A percentile compares a stretch with the other conserved stretches of the same genome.
These are phyloP conservation scores for Arabidopsis arenosa DNA, from an alignment of 345 rosid genomes.

Conservation along the genomic window DNA sequence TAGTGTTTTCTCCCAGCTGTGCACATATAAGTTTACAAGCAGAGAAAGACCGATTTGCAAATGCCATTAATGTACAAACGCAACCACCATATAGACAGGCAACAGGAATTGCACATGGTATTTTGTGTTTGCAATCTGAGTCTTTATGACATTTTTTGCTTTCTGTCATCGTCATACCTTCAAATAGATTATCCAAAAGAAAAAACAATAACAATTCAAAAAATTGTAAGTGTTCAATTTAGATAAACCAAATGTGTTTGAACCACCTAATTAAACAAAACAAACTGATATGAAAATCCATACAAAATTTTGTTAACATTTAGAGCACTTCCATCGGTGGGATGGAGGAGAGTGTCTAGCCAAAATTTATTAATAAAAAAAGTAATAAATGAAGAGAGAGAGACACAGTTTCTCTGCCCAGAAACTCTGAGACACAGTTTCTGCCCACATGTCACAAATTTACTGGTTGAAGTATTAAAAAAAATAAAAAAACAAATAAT, in stretches of 20 bases:
- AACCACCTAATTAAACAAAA: neutral
- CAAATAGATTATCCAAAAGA: neutral
- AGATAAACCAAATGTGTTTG: neutral
- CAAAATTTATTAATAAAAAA: too few relatives aligned
- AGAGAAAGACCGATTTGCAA: neutral
- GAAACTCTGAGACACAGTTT: too few relatives aligned
- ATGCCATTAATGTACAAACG: neutral
- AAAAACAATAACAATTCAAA: neutral
- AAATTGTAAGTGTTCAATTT: neutral
- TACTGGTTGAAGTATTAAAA: too few relatives aligned
- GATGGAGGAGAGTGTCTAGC: too few relatives aligned
- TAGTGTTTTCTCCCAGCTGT: neutral
- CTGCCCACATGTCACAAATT: too few relatives aligned
- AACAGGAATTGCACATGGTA: slow-evolving; percentile 8
- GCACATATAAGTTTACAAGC: slow-evolving; percentile 11
- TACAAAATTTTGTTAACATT: neutral
- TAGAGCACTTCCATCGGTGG: too few relatives aligned
- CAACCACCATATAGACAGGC: slow-evolving; percentile 31
- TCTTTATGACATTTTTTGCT: slow-evolving; percentile 15
- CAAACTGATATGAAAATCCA: neutral
- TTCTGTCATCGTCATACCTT: slow-evolving; percentile 22
- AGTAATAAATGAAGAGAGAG: too few relatives aligned
- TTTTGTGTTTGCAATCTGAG: slow-evolving; percentile 8
- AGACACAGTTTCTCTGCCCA: too few relatives aligned
- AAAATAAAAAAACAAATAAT: too few relatives aligned